Evolutionary conservation across 1,139 yeast species (phyloP), one percentile per base, ranked within the genome.

Genomic region (Tardiomyces depauwii): DNA sequence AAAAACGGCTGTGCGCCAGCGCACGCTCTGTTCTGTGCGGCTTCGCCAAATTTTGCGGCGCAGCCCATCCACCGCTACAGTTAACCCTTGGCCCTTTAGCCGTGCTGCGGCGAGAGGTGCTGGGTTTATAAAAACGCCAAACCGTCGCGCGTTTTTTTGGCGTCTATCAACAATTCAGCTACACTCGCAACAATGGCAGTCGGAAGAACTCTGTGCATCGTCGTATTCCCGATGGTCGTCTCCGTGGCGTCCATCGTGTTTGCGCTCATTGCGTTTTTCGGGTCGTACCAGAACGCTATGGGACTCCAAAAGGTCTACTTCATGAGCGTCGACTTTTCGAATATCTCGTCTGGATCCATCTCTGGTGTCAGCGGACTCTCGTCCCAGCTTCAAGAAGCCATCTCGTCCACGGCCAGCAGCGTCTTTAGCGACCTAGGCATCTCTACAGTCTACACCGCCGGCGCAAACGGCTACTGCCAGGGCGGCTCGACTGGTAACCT

Each of bases 381-480:
- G 55, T 1, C 27, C 54, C 2, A 23, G 45, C 4, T 41, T 55
- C 1, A 21, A n/a, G 10, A 48, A 2, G 47, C 18, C 18, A 40
- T n/a, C 14, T 25, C 36, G 13, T 6, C 36, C 18, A 14, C 33
- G n/a, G 3, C 16, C 16, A 30, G 19, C 43, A 19, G 4, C 42
- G 27, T 44, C 42, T n/a, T 16, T 47, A 2, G 21, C 21, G 6
- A 14, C 4, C 19, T 33, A 43, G 85, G 86, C 1, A 63, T 82
- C 30, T 67, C 83, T 6, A 78, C 77, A 44, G 76, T 78, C 25
- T 82, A 82, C 59, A 71, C 80, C 14, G 66, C 82, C 40, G 78
- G 87, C 42, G 71, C 74, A 59, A 82, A 88, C 78, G 89, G 88
- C 30, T 83, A 81, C 65, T 84, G 94, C 63, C 68, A 73, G 54